Evolutionary conservation across 2,329 filamentous ascomycete genomes (phyloP), one percentile per base, ranked within the genome.

Genomic region (Cadophora sp.): DNA sequence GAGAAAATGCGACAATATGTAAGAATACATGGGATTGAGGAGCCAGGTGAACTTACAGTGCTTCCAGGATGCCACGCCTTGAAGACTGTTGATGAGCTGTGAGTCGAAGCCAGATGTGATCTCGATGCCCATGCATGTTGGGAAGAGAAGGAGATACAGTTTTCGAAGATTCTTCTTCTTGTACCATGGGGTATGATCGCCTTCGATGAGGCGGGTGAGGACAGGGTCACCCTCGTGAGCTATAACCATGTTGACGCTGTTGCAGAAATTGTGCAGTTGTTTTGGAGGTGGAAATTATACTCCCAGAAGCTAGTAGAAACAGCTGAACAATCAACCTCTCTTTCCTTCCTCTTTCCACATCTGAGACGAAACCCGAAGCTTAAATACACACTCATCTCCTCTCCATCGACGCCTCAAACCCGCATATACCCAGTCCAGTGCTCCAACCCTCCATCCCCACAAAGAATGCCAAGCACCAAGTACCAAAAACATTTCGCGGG

Each of bases 81-180:
- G 81, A 7, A 84, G 73, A 43, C 79, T 79, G 67, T 83, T 83
- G 74, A 83, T 81, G 76, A 84, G 79, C 26, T 81, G 83, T 3
- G 83, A 84, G 71, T 87, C 84, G 66, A 86, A 87, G 0, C 84
- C 84, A 16, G 83, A 85, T 0, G 84, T 86, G 55, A 85, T 84
- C 74, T 86, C 85, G 59, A 86, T 83, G 56, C 84, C 84, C 75
- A 86, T 82, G 74, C 82, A 85, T 26, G 82, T 82, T 11, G 83
- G 81, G 46, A 86, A 75, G 40, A 81, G 75, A 53, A 74, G 75
- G 19, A 82, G 46, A 70, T 81, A 81, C 73, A 81, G 75, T 43
- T 75, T 37, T 59, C 79, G 74, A 16, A 81, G 72, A 68, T 82
- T 80, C 22, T 67, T 72, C 67, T 81, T 81, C 66, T 73, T 75